A percentile compares a stretch with the other conserved stretches of the same genome.
Conservation (phyloP, 495 filamentous ascomycete genomes). For the Penicillium taxi region DNA sequence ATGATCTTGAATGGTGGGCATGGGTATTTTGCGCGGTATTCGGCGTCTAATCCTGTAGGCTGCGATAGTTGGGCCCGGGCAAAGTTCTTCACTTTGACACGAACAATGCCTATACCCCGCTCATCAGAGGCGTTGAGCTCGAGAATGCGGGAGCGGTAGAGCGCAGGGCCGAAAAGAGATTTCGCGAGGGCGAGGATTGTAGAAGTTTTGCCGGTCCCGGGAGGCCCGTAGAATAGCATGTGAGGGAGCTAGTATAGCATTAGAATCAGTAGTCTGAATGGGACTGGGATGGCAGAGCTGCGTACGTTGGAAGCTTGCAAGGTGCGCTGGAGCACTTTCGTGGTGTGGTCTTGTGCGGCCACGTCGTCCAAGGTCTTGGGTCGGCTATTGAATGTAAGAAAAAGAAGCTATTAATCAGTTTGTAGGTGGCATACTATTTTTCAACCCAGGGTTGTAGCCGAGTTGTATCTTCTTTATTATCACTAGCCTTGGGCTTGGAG, state of each 20-base stretch:
- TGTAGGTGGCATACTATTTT: constrained; percentile 72
- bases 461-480: constrained; percentile 54
- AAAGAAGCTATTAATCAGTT: neutral
- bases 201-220: constrained; percentile 97
- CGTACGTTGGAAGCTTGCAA: constrained; percentile 87
- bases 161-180: constrained; percentile 91
- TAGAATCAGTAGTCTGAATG: neutral
- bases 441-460: constrained; percentile 92
- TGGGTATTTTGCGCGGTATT: constrained; percentile 70
- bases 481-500: constrained; percentile 45
- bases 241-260: constrained; percentile 64
- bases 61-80: constrained; percentile 89
- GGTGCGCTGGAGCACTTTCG: constrained; percentile 82
- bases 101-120: constrained; percentile 91
- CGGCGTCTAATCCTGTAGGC: constrained; percentile 51
- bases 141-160: constrained; percentile 88
- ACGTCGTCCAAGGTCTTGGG: constrained; percentile 92
- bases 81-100: constrained; percentile 98
- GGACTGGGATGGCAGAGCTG: neutral
- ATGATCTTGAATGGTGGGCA: constrained; percentile 99
- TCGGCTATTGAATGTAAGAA: constrained; percentile 47
- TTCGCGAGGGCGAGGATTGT: constrained; percentile 95
- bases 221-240: constrained; percentile 99
- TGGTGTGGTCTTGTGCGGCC: constrained; percentile 95
- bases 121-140: constrained; percentile 99